Evolutionary conservation across 192 early-diverging fungal species (phyloP), one percentile per base, ranked within the genome.

Genomic region (Lunasporangiospora selenospora): DNA sequence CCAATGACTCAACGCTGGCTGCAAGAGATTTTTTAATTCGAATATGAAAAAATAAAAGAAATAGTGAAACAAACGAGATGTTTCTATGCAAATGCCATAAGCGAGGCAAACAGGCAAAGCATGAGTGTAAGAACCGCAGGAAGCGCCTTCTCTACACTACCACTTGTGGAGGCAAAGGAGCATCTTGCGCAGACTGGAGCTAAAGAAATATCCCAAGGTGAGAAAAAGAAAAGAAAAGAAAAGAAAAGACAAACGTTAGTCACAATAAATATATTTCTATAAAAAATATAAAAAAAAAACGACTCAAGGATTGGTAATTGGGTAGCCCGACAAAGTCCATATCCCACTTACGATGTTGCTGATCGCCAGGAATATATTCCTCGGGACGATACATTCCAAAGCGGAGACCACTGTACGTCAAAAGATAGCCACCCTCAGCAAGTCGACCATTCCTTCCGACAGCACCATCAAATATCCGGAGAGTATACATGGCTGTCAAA

Each of bases 161-260:
- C 36, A 54, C 62, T 73, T 7, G 58, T 62, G 34, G 62, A 24
- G 4, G 58, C 33, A 36, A 73, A 73, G 11, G 55, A 19, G 47
- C 53, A 62, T 13, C 38, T 73, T 18, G 53, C 67, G 45, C 67
- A 62, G 4, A 58, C 13, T 15, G 59, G 45, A 18, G 59, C 67
- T 73, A 56, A 18, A 16, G 16, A 44, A 38, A 16, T 19, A 59
- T 45, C 42, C 44, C 44, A 19, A 42, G 24, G 21, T 27, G 23
- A 18, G 37, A 5, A 10, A 49, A 0, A 54, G 15, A 38, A 33
- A 41, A 12, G 29, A 4, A 12, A 18, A 10, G 6, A 18, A 30
- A 42, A 8, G 13, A n/a, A 12, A 53, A 10, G 27, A 11, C 44
- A 6, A 42, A 23, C 18, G 42, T 31, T 31, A 16, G 24, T 33